A percentile compares a stretch with the other conserved stretches of the same genome.
phyloP scores from a whole-genome alignment of 2,329 filamentous ascomycete genomes.

The Coniochaeta sp. region DNA sequence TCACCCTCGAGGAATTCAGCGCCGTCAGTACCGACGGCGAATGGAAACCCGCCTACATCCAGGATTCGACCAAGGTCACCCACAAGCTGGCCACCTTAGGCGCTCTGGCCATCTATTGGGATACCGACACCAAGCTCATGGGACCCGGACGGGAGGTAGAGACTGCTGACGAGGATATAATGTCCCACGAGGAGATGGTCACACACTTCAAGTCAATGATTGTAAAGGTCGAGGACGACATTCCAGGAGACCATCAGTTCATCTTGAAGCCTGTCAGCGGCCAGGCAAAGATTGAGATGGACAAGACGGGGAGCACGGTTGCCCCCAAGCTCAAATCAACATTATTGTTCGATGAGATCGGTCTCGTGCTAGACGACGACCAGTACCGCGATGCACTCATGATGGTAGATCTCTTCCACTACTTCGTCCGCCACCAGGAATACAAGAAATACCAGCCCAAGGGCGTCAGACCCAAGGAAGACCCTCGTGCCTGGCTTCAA shows the following conservation, averaged over 20 bases:
- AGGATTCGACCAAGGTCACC: constrained; percentile 72
- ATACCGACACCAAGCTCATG: constrained; percentile 82
- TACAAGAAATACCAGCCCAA: constrained; percentile 92
- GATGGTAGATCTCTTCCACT: constrained; percentile 98
- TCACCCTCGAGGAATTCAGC: constrained; percentile 94
- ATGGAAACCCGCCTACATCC: constrained; percentile 95
- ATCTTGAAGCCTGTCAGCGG: constrained; percentile 95
- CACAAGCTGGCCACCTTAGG: constrained; percentile 92
- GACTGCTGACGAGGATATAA: constrained; percentile 48
- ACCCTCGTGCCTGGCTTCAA: constrained; percentile 83
- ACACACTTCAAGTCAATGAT: constrained; percentile 73
- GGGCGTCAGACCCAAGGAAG: constrained; percentile 71
- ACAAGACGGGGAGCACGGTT: constrained; percentile 79
- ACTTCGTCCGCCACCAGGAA: constrained; percentile 95
- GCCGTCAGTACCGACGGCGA: constrained; percentile 91
- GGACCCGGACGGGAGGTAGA: constrained; percentile 72
- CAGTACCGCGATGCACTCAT: constrained; percentile 96
- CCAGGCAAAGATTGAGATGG: constrained; percentile 87
- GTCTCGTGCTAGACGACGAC: constrained; percentile 92
- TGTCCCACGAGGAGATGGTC: constrained; percentile 71
- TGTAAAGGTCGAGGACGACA: constrained; percentile 53
- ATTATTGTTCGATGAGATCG: constrained; percentile 92
- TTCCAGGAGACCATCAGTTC: constrained; percentile 64
- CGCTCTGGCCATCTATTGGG: constrained; percentile 93
- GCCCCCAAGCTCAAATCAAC: constrained; percentile 84